Percentiles rank a stretch among this genome's conserved stretches.
These are phyloP conservation scores for Talaromyces albobiverticillius DNA, from an alignment of 2,329 filamentous ascomycete genomes.

Conservation along the genomic window DNA sequence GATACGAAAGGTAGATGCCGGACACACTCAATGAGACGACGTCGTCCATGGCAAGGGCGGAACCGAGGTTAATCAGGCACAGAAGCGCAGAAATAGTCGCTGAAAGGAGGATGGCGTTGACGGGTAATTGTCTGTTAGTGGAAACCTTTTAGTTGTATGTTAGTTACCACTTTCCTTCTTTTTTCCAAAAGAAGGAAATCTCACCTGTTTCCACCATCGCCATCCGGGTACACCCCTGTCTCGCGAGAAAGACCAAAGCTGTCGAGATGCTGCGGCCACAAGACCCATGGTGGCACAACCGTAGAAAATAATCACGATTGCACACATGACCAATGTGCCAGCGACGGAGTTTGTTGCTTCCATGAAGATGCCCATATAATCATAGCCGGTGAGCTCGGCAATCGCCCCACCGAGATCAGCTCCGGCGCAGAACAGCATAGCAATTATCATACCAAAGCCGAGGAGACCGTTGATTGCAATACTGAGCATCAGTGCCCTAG, in stretches of 20 bases:
- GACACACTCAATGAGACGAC: constrained; percentile 53
- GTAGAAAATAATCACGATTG: constrained; percentile 39
- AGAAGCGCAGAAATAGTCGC: constrained; percentile 35
- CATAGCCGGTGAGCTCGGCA: constrained; percentile 42
- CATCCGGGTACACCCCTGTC: constrained; percentile 38
- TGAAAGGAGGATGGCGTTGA: constrained; percentile 36
- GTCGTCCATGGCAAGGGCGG: constrained; percentile 52
- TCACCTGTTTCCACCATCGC: constrained; percentile 24
- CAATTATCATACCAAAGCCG: constrained; percentile 44
- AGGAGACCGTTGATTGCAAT: constrained; percentile 46
- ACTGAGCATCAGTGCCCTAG: constrained; percentile 36
- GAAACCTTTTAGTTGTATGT: constrained; percentile 26
- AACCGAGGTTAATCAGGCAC: constrained; percentile 51
- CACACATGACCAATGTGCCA: constrained; percentile 44
- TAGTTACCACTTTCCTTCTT: background rate
- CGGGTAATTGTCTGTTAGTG: constrained; percentile 38
- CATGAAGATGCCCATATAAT: constrained; percentile 51
- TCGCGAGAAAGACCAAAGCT: constrained; percentile 40
- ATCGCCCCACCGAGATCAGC: constrained; percentile 38
- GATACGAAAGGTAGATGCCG: constrained; percentile 52
- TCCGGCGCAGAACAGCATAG: constrained; percentile 40
- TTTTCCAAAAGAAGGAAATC: constrained; percentile 9
- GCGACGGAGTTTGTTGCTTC: constrained; percentile 44
- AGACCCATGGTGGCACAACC: constrained; percentile 28
- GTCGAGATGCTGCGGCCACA: constrained; percentile 33